Base-by-base conservation (phyloP, 441 rosid genomes). In the Populus tomentosa region DNA sequence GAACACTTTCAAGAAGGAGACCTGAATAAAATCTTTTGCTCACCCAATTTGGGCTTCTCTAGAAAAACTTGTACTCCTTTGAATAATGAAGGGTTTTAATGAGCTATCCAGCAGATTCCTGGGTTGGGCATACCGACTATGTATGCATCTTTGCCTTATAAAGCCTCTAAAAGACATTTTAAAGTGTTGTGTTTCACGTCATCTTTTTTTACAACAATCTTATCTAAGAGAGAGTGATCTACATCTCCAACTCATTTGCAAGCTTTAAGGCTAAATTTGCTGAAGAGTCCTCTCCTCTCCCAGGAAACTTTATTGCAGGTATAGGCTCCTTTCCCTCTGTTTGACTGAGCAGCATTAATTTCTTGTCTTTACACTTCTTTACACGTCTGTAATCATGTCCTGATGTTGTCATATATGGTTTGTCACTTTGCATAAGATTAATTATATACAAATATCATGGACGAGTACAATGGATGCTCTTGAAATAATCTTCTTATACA, bases 181-280 rank as follows among this genome's bases (percentile, higher is more conserved):
- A 73, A 53, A 64, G 72, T 56, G 79, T 62, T 75, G 75, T 74
- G 26, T 71, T 63, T 74, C 71, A 81, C 67, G 79, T 79, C 33
- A 38, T 50, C 16, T 32, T 11, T 77, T 28, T 56, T 32, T 30
- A 30, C 46, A 38, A 10, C 46, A 38, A 38, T 38, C 46, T 38
- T 38, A 38, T 38, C 46, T 2, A 38, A 77, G 40, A 56, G 32
- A 36, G 21, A 67, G 69, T 30, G 0, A 64, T 53, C 72, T 28
- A 67, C 5, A 69, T 71, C 46, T 75, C 71, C 77, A 78, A 79
- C 46, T 81, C 69, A 66, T 79, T 84, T 71, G 81, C 84, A 78
- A 78, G 63, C 79, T 74, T 81, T 72, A 59, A 59, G 72, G 80
- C 80, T 78, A 75, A 83, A 76, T 63, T 81, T 79, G 72, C 24